Percentiles rank a stretch among this genome's conserved stretches.
Conservation (phyloP, 2,329 filamentous ascomycete genomes). For the Fusarium pininemorale region DNA sequence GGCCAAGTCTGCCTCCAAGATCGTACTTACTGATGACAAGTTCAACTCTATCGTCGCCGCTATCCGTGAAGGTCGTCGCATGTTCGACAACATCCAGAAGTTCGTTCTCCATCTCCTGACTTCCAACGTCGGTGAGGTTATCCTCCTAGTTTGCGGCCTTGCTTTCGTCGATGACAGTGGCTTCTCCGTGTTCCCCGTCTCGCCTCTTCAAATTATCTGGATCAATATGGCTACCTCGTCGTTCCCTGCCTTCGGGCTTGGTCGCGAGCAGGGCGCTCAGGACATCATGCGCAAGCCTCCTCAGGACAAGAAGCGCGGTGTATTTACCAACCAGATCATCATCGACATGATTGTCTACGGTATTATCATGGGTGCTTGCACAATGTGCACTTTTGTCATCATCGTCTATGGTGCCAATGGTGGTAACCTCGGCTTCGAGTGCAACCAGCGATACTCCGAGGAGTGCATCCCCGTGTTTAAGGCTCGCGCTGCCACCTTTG, state of each 20-base stretch:
- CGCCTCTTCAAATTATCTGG: constrained; percentile 89
- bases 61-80: constrained; percentile 82
- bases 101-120: constrained; percentile 83
- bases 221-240: constrained; percentile 94
- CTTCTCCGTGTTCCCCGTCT: constrained; percentile 85
- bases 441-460: constrained; percentile 68
- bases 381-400: constrained; percentile 72
- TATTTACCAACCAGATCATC: constrained; percentile 82
- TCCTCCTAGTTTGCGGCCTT: constrained; percentile 81
- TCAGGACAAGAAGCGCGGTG: constrained; percentile 71
- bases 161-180: constrained; percentile 77
- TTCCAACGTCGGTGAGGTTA: constrained; percentile 85
- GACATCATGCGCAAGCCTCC: constrained; percentile 85
- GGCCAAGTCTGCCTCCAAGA: constrained; percentile 82
- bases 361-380: constrained; percentile 77
- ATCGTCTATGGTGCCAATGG: constrained; percentile 65
- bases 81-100: constrained; percentile 91
- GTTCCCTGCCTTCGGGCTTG: constrained; percentile 87
- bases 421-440: constrained; percentile 66
- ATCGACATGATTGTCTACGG: constrained; percentile 85
- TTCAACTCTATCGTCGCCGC: constrained; percentile 87
- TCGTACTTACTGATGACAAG: constrained; percentile 88
- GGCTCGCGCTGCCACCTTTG: constrained; percentile 77
- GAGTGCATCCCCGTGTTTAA: constrained; percentile 70
- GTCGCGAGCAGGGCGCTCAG: constrained; percentile 77